Percentiles rank a stretch among this genome's conserved stretches.
Evolutionary conservation across 352 stramenopile genomes (phyloP).

Genomic region (Phytophthora gonapodyides): DNA sequence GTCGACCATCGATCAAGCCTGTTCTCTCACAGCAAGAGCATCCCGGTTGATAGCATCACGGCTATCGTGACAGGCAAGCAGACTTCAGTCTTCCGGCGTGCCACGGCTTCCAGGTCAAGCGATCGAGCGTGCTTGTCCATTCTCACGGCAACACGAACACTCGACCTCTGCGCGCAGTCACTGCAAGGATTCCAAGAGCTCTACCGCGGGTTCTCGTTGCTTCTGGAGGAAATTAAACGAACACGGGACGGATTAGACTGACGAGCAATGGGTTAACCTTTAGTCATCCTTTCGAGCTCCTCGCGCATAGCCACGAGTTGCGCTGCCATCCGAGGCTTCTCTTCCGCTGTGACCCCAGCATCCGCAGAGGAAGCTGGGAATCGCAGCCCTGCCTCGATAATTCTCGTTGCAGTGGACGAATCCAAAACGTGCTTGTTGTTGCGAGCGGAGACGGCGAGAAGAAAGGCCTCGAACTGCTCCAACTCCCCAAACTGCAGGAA

Average conservation of each 20-base stretch:
- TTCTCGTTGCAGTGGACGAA: conserved; percentile 14
- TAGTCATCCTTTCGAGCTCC: conserved; percentile 15
- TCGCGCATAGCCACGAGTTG: conserved; percentile 28
- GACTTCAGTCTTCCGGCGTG: conserved; percentile 44
- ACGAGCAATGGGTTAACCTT: conserved; percentile 8
- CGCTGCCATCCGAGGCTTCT: conserved; percentile 14
- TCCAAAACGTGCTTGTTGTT: conserved; percentile 29
- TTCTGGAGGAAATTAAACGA: conserved; percentile 36
- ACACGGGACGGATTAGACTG: conserved; percentile 22
- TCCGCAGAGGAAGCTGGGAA: conserved; percentile 1
- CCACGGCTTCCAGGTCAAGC: conserved; percentile 28
- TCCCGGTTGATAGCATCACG: conserved; percentile 39
- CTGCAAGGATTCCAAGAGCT: conserved; percentile 42
- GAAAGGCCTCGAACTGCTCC: conserved; percentile 36
- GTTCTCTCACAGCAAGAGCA: conserved; percentile 39
- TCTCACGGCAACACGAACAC: conserved; percentile 41
- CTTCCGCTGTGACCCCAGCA: conserved; percentile 4
- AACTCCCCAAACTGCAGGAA: conserved; percentile 40
- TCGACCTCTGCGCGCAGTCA: conserved; percentile 47
- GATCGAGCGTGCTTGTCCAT: conserved; percentile 45
- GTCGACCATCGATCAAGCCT: conserved; percentile 14
- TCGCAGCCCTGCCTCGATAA: conserved; percentile 16
- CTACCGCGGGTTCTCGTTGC: conserved; percentile 32
- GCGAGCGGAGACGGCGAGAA: conserved; percentile 15
- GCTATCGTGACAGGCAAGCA: conserved; percentile 45